phyloP scores from a whole-genome alignment of 345 rosid species.

The Camelina hispida region DNA sequence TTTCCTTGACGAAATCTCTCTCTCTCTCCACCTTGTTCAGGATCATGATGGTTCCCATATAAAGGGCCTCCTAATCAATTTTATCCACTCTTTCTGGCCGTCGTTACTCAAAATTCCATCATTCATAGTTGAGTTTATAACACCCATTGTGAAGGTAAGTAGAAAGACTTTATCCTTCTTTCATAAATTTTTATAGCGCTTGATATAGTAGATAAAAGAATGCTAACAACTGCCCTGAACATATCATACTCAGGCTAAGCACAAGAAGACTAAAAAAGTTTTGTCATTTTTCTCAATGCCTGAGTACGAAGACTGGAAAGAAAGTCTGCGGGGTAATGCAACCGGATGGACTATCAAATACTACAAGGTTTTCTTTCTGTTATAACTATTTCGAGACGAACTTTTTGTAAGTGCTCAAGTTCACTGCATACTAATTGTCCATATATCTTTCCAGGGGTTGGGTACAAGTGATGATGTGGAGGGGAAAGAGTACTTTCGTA shows the following conservation, averaged over 20 bases:
- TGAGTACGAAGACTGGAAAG: slow-evolving; percentile 86
- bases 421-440: neutral
- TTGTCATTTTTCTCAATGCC: slow-evolving; percentile 92
- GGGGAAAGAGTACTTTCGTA: slow-evolving; percentile 74
- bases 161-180: neutral
- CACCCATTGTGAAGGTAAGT: slow-evolving; percentile 94
- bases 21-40: slow-evolving; percentile 50
- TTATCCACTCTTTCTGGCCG: slow-evolving; percentile 97
- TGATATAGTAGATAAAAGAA: neutral
- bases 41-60: slow-evolving; percentile 99
- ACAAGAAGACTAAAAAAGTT: slow-evolving; percentile 51
- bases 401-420: slow-evolving; percentile 1
- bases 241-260: slow-evolving; percentile 61
- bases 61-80: slow-evolving; percentile 90
- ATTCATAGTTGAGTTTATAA: slow-evolving; percentile 90
- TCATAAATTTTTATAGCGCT: neutral
- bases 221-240: slow-evolving; percentile 16
- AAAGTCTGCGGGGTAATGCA: slow-evolving; percentile 68
- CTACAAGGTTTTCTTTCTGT: slow-evolving; percentile 73
- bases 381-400: slow-evolving; percentile 1
- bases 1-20: slow-evolving; percentile 13
- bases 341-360: slow-evolving; percentile 88
- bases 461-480: slow-evolving; percentile 87
- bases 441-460: slow-evolving; percentile 63
- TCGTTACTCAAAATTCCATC: slow-evolving; percentile 82